Evolutionary conservation across 176 grass and related monocot genomes (phyloP), one percentile per base, ranked within the genome.

Genomic region (Carex scoparia): DNA sequence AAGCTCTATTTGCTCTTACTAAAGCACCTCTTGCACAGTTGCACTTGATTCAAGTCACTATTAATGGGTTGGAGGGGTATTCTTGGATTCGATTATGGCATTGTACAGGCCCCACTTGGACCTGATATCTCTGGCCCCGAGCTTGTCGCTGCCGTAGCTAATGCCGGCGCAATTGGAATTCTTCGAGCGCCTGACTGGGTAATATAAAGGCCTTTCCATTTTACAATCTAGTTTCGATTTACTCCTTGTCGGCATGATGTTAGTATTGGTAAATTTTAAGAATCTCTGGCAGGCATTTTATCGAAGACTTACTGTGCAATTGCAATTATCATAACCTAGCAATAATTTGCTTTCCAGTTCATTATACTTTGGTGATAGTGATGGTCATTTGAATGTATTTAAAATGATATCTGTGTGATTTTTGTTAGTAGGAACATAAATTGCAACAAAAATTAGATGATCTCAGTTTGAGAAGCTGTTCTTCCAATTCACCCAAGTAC

Each of bases 41-140:
- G n/a, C 3, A 65, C 27, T 65, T 3, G 12, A 12, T 37, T 37
- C 31, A 67, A 67, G 12, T 33, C 31, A 6, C 12, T 37, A 23
- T 61, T 62, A 11, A 93, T 91, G 94, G 84, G 91, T 64, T 94
- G 95, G 95, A 93, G 85, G 84, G 93, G 95, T 19, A 88, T 95
- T 81, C 88, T 98, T 31, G 95, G 91, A 1, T 98, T 95, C 78
- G 91, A 95, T 67, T 89, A 95, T 83, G 91, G 95, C 79, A 61
- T 98, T 76, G 91, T 98, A 80, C 95, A 98, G 85, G 95, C 91
- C 32, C 95, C 95, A 59, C 91, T 98, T 31, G 95, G 93, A 12
- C 95, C 95, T 63, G 95, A 98, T 83, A 94, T 98, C 85, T 98
- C 95, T 80, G 92, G 93, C 4, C 93, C 95, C 8, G 93, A 98